These are phyloP conservation scores for Cynanchum wilfordii DNA, from an alignment of 257 asterid species.

Conservation along the genomic window DNA sequence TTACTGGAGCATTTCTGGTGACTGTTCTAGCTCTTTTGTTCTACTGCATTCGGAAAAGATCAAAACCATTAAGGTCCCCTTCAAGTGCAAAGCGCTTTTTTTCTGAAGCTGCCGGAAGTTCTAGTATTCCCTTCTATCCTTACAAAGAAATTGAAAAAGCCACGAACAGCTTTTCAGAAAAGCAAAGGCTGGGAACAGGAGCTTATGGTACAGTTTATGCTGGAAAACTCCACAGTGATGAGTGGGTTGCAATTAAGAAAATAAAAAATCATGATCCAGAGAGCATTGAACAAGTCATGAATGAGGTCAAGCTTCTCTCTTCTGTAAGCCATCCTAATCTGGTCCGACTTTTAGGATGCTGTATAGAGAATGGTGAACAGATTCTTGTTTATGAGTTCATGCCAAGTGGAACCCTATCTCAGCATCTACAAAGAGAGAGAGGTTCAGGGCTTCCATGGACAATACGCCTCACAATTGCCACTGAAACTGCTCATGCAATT, in stretches of 20 bases:
- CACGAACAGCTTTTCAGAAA: slow-evolving; percentile 63
- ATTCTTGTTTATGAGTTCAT: slow-evolving; percentile 85
- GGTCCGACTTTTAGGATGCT: slow-evolving; percentile 84
- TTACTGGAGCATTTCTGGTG: slow-evolving; percentile 59
- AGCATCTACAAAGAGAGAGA: slow-evolving; percentile 73
- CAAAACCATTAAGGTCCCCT: slow-evolving; percentile 34
- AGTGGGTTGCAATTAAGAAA: slow-evolving; percentile 74
- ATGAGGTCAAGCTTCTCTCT: slow-evolving; percentile 82
- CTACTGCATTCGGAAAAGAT: slow-evolving; percentile 46
- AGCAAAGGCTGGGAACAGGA: slow-evolving; percentile 78
- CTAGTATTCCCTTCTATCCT: slow-evolving; percentile 51
- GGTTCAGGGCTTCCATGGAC: slow-evolving; percentile 78
- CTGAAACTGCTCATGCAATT: slow-evolving; percentile 78
- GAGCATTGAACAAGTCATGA: slow-evolving; percentile 73
- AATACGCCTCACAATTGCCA: slow-evolving; percentile 73
- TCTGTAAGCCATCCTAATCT: slow-evolving; percentile 86
- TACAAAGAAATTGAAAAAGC: slow-evolving; percentile 79
- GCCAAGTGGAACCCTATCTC: slow-evolving; percentile 84
- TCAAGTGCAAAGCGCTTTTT: slow-evolving; percentile 58
- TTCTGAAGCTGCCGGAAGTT: slow-evolving; percentile 62
- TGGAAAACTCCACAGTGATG: slow-evolving; percentile 72
- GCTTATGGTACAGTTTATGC: slow-evolving; percentile 94
- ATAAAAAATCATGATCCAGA: slow-evolving; percentile 61
- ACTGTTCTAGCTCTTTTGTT: slow-evolving; percentile 28
- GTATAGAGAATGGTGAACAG: slow-evolving; percentile 82